A percentile compares a stretch with the other conserved stretches of the same genome.
These are phyloP conservation scores for Fusarium torreyae DNA, from an alignment of 2,329 filamentous ascomycete species.

Conservation along the genomic window DNA sequence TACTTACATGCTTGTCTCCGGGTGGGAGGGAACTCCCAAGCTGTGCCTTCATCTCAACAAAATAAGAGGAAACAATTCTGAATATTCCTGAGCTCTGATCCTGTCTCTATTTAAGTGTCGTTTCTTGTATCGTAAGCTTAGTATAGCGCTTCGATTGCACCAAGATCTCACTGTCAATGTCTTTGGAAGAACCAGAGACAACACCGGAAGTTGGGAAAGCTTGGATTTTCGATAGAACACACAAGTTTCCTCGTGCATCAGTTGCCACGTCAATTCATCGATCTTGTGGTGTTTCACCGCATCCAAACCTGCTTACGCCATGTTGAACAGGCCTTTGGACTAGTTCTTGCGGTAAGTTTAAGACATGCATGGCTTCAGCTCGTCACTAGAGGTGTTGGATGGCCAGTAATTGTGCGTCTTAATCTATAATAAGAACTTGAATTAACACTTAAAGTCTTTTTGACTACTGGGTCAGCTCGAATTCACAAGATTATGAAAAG, in stretches of 20 bases:
- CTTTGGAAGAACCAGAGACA: too few species aligned
- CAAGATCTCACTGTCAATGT: too few species aligned
- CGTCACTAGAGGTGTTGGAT: not conserved
- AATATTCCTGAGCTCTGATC: too few species aligned
- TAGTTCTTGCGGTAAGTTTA: not conserved
- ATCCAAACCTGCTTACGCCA: not conserved
- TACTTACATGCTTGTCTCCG: slow-evolving; percentile 48
- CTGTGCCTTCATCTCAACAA: slow-evolving; percentile 12
- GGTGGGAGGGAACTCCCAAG: slow-evolving; percentile 47
- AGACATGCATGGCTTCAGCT: slow-evolving; percentile 27
- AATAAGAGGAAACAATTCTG: too few species aligned
- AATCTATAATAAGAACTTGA: too few species aligned
- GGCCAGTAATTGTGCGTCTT: not conserved
- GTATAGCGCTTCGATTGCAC: too few species aligned
- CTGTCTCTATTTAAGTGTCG: not conserved
- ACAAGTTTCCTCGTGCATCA: not conserved
- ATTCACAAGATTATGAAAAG: too few species aligned
- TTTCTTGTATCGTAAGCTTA: not conserved
- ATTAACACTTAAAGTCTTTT: too few species aligned
- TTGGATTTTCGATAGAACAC: not conserved
- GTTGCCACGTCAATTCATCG: not conserved
- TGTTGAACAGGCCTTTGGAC: slow-evolving; percentile 7
- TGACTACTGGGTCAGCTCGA: too few species aligned
- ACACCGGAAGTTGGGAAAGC: too few species aligned
- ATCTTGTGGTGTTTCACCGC: not conserved